Base-by-base conservation (phyloP, 768 basidiomycete genomes). In the Russula abietina region DNA sequence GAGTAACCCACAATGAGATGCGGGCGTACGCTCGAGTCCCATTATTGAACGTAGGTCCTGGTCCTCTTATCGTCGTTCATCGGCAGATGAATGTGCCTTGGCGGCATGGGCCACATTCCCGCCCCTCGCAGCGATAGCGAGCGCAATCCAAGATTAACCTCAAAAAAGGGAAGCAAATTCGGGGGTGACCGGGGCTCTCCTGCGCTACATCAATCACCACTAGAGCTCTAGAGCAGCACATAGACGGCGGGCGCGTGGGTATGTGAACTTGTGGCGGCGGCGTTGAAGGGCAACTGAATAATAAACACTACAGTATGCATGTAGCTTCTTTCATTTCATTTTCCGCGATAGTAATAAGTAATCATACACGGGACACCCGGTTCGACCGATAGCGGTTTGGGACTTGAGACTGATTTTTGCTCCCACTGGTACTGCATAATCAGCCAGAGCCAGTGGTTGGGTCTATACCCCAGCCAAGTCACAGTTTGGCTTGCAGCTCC, bases 401-500 rank as follows among this genome's bases (percentile, higher is more conserved):
- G n/a, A n/a, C n/a, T n/a, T n/a, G n/a, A n/a, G n/a, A 36, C 36
- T 12, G 36, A 36, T 1, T 0, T 0, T 36, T 12, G 36, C 36
- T 36, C n/a, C n/a, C 36, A 36, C 36, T 36, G 36, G 12, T 4
- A 36, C 36, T 33, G 10, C 33, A 33, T 11, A 33, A 1, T 8
- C 30, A 32, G 4, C 3, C 28, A n/a, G n/a, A n/a, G n/a, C n/a
- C n/a, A n/a, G n/a, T n/a, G n/a, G n/a, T n/a, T n/a, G n/a, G n/a
- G n/a, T n/a, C n/a, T n/a, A n/a, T n/a, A n/a, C n/a, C n/a, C n/a
- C n/a, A n/a, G n/a, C n/a, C n/a, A n/a, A n/a, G n/a, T n/a, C n/a
- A n/a, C 48, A 85, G 73, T 73, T 81, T 85, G 52, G 70, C 74
- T 74, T 81, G 80, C 65, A 93, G 68, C 60, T 87, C 85, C 57